Percentiles rank a stretch among this genome's conserved stretches.
Evolutionary conservation across 2,329 filamentous ascomycete species (phyloP).

Genomic region (Fusarium sp.): DNA sequence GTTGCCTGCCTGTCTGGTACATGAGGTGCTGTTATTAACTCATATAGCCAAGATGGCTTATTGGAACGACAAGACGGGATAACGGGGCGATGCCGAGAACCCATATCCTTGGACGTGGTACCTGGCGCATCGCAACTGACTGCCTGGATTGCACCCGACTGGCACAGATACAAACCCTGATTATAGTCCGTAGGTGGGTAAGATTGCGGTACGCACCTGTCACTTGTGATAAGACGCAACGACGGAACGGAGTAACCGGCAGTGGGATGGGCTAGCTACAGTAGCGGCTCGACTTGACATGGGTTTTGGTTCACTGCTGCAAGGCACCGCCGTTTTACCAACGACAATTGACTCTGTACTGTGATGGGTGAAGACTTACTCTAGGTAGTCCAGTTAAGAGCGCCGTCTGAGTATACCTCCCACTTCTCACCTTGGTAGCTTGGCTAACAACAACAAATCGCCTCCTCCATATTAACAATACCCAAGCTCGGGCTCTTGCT

Average conservation of each 20-base stretch:
- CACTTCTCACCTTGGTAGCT: background rate
- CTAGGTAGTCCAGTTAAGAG: background rate
- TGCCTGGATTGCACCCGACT: conserved; percentile 15
- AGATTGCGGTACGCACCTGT: background rate
- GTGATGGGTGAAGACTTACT: background rate
- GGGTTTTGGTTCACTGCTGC: conserved; percentile 32
- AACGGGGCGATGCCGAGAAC: conserved; percentile 5
- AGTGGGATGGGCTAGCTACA: conserved; percentile 15
- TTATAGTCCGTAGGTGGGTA: conserved; percentile 15
- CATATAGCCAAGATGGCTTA: background rate
- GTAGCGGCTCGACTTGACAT: conserved; percentile 21
- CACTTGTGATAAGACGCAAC: conserved; percentile 2
- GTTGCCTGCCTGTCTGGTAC: conserved; percentile 15
- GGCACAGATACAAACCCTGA: conserved; percentile 5
- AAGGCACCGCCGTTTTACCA: conserved; percentile 34
- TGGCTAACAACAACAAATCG: background rate
- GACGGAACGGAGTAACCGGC: conserved; percentile 32
- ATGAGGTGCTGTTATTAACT: background rate
- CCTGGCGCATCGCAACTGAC: background rate
- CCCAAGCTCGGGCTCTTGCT: conserved; percentile 20
- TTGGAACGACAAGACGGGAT: conserved; percentile 4
- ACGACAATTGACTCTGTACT: background rate
- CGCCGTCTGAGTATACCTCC: background rate
- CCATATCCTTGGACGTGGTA: conserved; percentile 22
- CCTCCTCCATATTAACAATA: conserved; percentile 1